A percentile compares a stretch with the other conserved stretches of the same genome.
Evolutionary conservation across 768 basidiomycete species (phyloP).

Genomic region (Naganishia kalamii): DNA sequence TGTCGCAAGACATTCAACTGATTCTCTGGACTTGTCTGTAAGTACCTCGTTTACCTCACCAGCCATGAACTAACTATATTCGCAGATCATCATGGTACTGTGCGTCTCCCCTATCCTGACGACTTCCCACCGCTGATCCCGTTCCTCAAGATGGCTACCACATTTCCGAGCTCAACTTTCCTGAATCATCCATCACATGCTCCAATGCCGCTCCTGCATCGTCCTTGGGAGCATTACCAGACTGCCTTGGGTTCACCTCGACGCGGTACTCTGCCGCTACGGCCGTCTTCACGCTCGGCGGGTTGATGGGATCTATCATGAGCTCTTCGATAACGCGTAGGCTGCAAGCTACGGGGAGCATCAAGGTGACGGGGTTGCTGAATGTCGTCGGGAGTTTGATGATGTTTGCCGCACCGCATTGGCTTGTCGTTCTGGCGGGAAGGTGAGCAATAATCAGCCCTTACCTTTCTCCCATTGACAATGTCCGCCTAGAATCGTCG

Average conservation of each 20-base stretch:
- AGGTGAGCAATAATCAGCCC: slow-evolving; percentile 26
- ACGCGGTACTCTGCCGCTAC: slow-evolving; percentile 75
- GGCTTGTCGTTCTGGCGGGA: slow-evolving; percentile 34
- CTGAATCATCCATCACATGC: slow-evolving; percentile 71
- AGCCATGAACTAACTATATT: neutral
- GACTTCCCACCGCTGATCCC: neutral
- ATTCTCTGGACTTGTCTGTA: too few species aligned
- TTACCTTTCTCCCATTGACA: neutral
- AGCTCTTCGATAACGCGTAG: slow-evolving; percentile 32
- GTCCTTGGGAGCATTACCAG: slow-evolving; percentile 49
- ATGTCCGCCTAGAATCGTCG: slow-evolving; percentile 30
- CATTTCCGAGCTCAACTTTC: slow-evolving; percentile 83
- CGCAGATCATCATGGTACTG: slow-evolving; percentile 45
- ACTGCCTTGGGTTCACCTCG: slow-evolving; percentile 74
- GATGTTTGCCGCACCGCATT: slow-evolving; percentile 39
- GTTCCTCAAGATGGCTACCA: slow-evolving; percentile 62
- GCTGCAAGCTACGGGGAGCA: slow-evolving; percentile 34
- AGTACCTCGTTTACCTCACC: neutral
- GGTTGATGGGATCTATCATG: slow-evolving; percentile 57
- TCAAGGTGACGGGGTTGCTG: slow-evolving; percentile 39
- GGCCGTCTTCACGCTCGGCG: slow-evolving; percentile 78
- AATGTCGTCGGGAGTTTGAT: slow-evolving; percentile 36
- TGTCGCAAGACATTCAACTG: too few species aligned
- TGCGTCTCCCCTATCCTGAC: slow-evolving; percentile 19
- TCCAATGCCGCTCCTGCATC: slow-evolving; percentile 23